phyloP scores from a whole-genome alignment of 2,329 filamentous ascomycete species.

The Colletotrichum godetiae region DNA sequence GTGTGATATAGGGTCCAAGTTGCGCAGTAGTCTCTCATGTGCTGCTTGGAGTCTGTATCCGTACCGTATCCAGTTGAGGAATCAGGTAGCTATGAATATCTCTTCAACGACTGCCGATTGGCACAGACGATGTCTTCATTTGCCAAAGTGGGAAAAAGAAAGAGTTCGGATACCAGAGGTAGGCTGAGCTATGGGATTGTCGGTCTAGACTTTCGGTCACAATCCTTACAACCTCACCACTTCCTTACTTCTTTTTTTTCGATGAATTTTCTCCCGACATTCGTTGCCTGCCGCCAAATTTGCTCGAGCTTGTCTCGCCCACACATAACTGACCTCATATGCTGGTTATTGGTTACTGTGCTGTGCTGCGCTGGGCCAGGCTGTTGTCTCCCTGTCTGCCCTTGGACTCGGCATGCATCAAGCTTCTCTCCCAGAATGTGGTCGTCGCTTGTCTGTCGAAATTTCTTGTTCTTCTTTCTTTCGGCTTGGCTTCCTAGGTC shows the following conservation, averaged over 20 bases:
- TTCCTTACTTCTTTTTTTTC: background rate
- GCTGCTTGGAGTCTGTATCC: background rate
- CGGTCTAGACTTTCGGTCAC: background rate
- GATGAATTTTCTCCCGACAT: background rate
- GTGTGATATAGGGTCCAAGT: background rate
- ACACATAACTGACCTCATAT: background rate
- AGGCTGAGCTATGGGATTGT: background rate
- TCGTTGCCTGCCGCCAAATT: background rate
- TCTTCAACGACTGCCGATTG: background rate
- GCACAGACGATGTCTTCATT: background rate
- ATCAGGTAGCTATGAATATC: background rate
- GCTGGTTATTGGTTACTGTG: background rate
- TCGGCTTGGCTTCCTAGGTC: background rate
- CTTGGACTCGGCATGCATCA: background rate
- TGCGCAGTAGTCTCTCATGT: background rate
- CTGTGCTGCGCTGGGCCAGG: background rate
- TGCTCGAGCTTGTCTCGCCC: background rate
- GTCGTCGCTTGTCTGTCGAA: background rate
- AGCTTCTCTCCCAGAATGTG: background rate
- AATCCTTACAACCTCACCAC: background rate
- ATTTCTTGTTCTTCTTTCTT: background rate
- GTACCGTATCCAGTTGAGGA: background rate
- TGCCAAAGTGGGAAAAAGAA: background rate
- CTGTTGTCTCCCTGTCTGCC: conserved; percentile 8
- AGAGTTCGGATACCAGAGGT: background rate